Conservation (phyloP, 202 grass and related monocot species). For the Brachypodium distachyon region DNA sequence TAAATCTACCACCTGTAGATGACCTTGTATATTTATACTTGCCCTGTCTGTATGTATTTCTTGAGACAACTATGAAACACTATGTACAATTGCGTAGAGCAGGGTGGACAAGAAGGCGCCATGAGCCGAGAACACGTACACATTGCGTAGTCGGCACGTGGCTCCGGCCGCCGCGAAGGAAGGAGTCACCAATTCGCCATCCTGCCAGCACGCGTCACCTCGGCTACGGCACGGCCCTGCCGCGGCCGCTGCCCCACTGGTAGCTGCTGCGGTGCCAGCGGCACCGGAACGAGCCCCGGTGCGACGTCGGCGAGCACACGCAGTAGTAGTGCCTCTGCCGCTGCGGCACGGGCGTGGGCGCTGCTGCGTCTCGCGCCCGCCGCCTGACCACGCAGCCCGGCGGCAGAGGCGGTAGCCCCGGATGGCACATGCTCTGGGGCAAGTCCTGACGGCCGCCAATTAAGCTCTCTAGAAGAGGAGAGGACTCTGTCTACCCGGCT, state of each 20-base stretch:
- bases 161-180: not conserved
- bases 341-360: not conserved
- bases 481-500: not conserved
- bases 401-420: slow-evolving; percentile 44
- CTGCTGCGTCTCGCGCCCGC: not conserved
- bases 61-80: not conserved
- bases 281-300: slow-evolving; percentile 65
- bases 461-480: not conserved
- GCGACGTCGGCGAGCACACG: slow-evolving; percentile 65
- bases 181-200: not conserved
- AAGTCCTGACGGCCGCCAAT: not conserved
- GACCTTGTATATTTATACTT: not conserved
- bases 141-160: not conserved
- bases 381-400: slow-evolving; percentile 26
- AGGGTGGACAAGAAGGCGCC: not conserved
- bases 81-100: slow-evolving; percentile 2
- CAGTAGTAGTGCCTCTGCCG: slow-evolving; percentile 15
- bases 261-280: slow-evolving; percentile 47
- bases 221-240: slow-evolving; percentile 4
- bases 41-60: not conserved
- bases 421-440: slow-evolving; percentile 50
- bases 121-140: not conserved
- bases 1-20: not conserved
- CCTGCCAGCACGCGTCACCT: not conserved
- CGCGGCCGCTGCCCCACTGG: slow-evolving; percentile 2